These are phyloP conservation scores for Aspergillus sp. DNA, from an alignment of 2,329 filamentous ascomycete genomes.

Conservation along the genomic window DNA sequence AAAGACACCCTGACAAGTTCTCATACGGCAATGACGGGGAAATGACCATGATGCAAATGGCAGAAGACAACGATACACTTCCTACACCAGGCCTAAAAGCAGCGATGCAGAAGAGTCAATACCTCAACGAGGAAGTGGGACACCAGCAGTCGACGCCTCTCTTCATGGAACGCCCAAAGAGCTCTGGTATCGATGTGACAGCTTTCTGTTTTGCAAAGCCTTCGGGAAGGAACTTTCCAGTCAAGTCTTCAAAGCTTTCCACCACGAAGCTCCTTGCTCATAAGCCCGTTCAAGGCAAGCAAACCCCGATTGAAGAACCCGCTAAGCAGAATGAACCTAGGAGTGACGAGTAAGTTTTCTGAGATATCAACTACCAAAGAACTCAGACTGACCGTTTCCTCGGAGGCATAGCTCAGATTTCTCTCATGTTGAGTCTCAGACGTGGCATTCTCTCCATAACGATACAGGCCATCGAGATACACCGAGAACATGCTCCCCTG, in stretches of 20 bases:
- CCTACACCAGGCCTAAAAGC: conserved; percentile 10
- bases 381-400: background rate
- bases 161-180: conserved; percentile 27
- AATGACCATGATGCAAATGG: conserved; percentile 13
- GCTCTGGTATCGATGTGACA: conserved; percentile 20
- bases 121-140: conserved; percentile 2
- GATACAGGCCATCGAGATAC: background rate
- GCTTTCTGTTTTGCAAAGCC: conserved; percentile 31
- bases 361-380: background rate
- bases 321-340: background rate
- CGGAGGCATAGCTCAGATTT: background rate
- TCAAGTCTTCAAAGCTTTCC: conserved; percentile 9
- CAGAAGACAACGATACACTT: conserved; percentile 8
- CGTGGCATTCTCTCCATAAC: background rate
- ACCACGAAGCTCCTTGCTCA: conserved; percentile 4
- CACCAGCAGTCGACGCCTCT: conserved; percentile 7
- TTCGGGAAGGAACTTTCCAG: conserved; percentile 16
- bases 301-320: background rate
- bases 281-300: background rate
- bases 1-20: background rate
- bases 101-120: conserved; percentile 11
- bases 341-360: background rate
- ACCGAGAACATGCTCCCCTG: background rate
- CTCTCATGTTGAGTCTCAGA: background rate
- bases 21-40: conserved; percentile 13